phyloP scores from a whole-genome alignment of 1,139 yeast species.

The Candida albicans region DNA sequence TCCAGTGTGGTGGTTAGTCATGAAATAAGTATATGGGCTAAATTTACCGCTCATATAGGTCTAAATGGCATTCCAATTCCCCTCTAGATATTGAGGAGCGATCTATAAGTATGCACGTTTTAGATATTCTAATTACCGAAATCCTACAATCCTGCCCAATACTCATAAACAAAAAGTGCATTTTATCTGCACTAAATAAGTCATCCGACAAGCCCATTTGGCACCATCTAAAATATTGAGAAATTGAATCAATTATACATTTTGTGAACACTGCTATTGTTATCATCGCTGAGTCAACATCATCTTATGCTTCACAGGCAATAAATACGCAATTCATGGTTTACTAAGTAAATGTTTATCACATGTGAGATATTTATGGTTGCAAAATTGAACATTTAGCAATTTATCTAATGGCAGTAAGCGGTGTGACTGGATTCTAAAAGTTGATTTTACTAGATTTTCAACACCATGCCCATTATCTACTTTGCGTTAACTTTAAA shows the following conservation, averaged over 20 bases:
- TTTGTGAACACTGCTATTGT: slow-evolving; percentile 79
- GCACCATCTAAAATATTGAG: slow-evolving; percentile 65
- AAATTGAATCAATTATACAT: slow-evolving; percentile 60
- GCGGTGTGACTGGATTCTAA: slow-evolving; percentile 30
- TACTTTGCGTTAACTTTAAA: too few relatives aligned
- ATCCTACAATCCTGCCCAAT: too few relatives aligned
- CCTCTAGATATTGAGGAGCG: too few relatives aligned
- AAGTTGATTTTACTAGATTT: too few relatives aligned
- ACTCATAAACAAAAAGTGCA: slow-evolving; percentile 28
- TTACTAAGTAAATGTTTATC: slow-evolving; percentile 57
- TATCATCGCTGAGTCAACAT: slow-evolving; percentile 72
- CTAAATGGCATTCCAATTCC: too few relatives aligned
- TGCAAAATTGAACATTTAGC: slow-evolving; percentile 72
- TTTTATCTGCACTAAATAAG: slow-evolving; percentile 41
- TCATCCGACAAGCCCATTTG: slow-evolving; percentile 67
- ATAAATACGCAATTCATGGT: slow-evolving; percentile 64
- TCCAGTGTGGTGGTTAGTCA: too few relatives aligned
- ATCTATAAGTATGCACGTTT: too few relatives aligned
- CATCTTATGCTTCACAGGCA: slow-evolving; percentile 65
- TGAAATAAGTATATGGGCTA: too few relatives aligned
- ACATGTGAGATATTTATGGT: slow-evolving; percentile 79
- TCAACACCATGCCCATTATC: too few relatives aligned
- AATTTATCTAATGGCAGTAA: slow-evolving; percentile 57
- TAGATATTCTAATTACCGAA: too few relatives aligned
- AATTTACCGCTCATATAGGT: too few relatives aligned